Evolutionary conservation across 2,329 filamentous ascomycete genomes (phyloP).

Genomic region (Plectosphaerella sp.): DNA sequence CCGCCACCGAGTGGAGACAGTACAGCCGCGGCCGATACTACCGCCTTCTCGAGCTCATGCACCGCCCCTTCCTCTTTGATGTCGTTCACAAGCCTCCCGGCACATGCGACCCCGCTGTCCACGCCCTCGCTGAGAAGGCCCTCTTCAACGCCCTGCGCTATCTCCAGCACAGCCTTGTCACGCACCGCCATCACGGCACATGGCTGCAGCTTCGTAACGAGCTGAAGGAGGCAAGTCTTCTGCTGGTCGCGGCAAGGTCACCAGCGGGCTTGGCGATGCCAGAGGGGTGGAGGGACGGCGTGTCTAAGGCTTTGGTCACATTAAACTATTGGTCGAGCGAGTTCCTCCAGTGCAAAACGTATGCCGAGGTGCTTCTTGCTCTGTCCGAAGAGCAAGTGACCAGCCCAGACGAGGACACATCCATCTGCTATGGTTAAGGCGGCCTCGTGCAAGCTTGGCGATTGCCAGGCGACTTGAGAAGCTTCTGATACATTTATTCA

Average conservation of each 20-base stretch:
- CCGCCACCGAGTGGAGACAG: neutral
- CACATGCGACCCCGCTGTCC: neutral
- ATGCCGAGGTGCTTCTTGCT: neutral
- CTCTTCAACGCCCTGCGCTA: neutral
- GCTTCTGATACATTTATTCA: too few relatives aligned
- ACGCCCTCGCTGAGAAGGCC: neutral
- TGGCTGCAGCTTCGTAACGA: conserved; percentile 1
- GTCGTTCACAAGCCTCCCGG: neutral
- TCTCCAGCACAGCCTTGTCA: neutral
- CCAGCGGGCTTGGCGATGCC: neutral
- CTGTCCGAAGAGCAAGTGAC: neutral
- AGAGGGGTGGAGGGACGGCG: neutral
- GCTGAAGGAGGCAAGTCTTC: neutral
- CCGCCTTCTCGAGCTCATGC: neutral
- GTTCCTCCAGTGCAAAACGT: neutral
- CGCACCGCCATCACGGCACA: neutral
- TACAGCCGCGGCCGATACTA: conserved; percentile 2
- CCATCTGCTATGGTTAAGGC: too few relatives aligned
- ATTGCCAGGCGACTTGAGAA: too few relatives aligned
- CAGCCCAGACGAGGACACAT: too few relatives aligned
- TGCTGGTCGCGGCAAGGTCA: neutral
- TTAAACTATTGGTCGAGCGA: neutral
- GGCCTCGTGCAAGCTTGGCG: too few relatives aligned
- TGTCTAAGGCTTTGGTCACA: neutral
- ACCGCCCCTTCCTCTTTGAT: neutral